A percentile compares a stretch with the other conserved stretches of the same genome.
phyloP scores from a whole-genome alignment of 1,284 basidiomycete species.

The Austroboletus novae-zelandiae region DNA sequence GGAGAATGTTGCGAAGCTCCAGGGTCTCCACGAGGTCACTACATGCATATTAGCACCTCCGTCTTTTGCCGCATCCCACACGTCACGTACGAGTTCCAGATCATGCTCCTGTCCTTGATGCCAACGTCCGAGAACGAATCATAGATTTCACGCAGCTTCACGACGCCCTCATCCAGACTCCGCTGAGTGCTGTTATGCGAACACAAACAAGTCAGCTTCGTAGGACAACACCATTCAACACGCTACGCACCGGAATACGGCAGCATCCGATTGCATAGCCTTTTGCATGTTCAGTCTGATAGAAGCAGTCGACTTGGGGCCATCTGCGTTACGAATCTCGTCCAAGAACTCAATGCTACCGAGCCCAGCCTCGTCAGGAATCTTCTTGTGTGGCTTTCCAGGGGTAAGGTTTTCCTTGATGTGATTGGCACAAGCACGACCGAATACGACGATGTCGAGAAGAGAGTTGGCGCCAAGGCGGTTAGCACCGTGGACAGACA shows the following conservation, averaged over 20 bases:
- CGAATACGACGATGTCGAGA: conserved; percentile 98
- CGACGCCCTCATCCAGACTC: conserved; percentile 89
- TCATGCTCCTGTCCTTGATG: conserved; percentile 97
- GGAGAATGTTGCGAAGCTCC: conserved; percentile 94
- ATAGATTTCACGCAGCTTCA: conserved; percentile 85
- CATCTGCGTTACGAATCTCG: conserved; percentile 81
- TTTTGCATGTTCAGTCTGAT: conserved; percentile 97
- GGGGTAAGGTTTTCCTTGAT: conserved; percentile 91
- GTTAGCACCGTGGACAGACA: conserved; percentile 99
- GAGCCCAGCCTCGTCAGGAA: conserved; percentile 87
- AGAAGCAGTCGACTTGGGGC: conserved; percentile 84
- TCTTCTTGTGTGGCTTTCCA: conserved; percentile 88
- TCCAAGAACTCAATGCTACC: conserved; percentile 89
- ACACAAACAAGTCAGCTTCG: conserved; percentile 21
- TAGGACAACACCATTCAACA: background rate
- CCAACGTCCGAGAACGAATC: conserved; percentile 88
- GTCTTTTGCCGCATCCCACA: background rate
- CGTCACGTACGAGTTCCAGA: conserved; percentile 89
- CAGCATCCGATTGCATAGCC: conserved; percentile 95
- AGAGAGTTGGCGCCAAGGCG: conserved; percentile 99
- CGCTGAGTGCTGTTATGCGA: conserved; percentile 70
- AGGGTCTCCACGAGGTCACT: conserved; percentile 96
- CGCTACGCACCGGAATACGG: conserved; percentile 75
- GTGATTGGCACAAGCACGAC: conserved; percentile 97
- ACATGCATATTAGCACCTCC: conserved; percentile 15